A percentile compares a stretch with the other conserved stretches of the same genome.
These are phyloP conservation scores for California macrophylla DNA, from an alignment of 441 rosid genomes.

Conservation along the genomic window DNA sequence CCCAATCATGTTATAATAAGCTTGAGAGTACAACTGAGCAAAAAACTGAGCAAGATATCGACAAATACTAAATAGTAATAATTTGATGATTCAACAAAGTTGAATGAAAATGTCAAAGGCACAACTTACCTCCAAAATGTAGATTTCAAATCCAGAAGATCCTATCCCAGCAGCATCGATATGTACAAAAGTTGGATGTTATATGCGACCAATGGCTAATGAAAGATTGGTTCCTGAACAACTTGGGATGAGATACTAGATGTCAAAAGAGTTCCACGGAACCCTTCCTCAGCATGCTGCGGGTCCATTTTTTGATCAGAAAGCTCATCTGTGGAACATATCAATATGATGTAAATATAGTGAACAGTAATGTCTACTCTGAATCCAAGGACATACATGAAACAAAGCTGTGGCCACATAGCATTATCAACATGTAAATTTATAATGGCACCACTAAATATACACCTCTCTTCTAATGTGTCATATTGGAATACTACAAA, in stretches of 20 bases:
- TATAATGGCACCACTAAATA: background rate
- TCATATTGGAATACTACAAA: background rate
- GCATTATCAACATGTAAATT: background rate
- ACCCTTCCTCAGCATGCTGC: slow-evolving; percentile 69
- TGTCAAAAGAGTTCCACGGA: slow-evolving; percentile 77
- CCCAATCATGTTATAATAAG: background rate
- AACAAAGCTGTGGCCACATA: background rate
- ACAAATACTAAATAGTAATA: background rate
- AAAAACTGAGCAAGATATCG: background rate
- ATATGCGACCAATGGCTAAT: slow-evolving; percentile 10
- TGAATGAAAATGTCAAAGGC: background rate
- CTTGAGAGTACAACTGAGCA: background rate
- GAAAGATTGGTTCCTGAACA: slow-evolving; percentile 29
- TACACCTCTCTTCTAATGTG: background rate
- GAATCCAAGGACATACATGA: background rate
- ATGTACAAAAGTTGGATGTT: slow-evolving; percentile 26
- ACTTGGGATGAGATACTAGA: slow-evolving; percentile 57
- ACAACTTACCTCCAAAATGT: slow-evolving; percentile 26
- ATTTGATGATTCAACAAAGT: background rate
- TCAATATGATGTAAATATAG: slow-evolving; percentile 13
- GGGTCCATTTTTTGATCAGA: slow-evolving; percentile 49
- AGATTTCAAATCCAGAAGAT: slow-evolving; percentile 16
- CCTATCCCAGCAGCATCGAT: slow-evolving; percentile 21
- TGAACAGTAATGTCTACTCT: slow-evolving; percentile 14
- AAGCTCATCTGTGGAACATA: slow-evolving; percentile 61